Conservation (phyloP, 257 asterid genomes). For the Cynanchum wilfordii region DNA sequence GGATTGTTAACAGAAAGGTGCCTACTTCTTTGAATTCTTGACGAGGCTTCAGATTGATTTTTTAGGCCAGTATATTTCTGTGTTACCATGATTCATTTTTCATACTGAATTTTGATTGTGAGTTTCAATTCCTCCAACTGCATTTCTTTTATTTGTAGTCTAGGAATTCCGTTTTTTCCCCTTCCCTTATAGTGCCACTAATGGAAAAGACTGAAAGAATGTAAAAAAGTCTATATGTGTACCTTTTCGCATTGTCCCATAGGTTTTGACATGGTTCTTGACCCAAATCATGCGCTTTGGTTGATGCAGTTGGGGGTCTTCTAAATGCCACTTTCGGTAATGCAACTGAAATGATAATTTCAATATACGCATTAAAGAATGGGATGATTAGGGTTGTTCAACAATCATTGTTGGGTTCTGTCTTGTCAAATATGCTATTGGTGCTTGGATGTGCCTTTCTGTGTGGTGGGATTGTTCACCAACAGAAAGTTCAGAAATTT, state of each 20-base stretch:
- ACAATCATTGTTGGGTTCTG: constrained; percentile 86
- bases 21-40: not conserved
- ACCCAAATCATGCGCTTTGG: not conserved
- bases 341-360: constrained; percentile 96
- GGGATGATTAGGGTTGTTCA: constrained; percentile 95
- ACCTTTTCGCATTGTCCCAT: not conserved
- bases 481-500: constrained; percentile 66
- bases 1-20: not conserved
- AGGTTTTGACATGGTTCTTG: not conserved
- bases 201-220: not conserved
- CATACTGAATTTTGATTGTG: no score
- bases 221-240: not conserved
- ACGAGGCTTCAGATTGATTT: not conserved
- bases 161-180: not conserved
- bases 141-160: not conserved
- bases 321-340: constrained; percentile 95
- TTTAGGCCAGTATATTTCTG: not conserved
- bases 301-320: constrained; percentile 85
- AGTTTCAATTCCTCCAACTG: not conserved
- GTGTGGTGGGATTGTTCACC: constrained; percentile 80
- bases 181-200: no score
- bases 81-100: not conserved
- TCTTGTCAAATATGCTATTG: constrained; percentile 92
- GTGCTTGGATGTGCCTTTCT: constrained; percentile 98
- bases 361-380: constrained; percentile 79